Evolutionary conservation across 306 rosid genomes (phyloP).

Genomic region (Oxytropis ochrocephala): DNA sequence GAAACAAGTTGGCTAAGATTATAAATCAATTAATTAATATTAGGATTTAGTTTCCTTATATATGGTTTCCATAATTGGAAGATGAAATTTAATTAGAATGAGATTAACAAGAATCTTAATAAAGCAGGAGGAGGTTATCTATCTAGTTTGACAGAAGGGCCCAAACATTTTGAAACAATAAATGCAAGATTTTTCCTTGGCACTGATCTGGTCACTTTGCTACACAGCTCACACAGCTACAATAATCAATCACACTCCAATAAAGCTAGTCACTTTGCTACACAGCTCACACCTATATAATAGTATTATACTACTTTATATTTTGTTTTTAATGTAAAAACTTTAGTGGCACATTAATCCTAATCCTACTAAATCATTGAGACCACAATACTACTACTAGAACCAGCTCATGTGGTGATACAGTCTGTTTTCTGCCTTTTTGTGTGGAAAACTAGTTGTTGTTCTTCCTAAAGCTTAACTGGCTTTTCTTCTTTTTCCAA

Average conservation of each 20-base stretch:
- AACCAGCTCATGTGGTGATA: conserved; percentile 69
- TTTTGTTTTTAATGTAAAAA: conserved; percentile 21
- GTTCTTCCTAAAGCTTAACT: conserved; percentile 29
- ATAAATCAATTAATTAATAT: background rate
- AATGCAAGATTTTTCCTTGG: conserved; percentile 3
- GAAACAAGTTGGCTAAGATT: conserved; percentile 6
- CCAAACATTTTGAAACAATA: conserved; percentile 38
- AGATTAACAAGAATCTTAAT: conserved; percentile 14
- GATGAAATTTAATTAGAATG: conserved; percentile 4
- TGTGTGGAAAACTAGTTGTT: conserved; percentile 15
- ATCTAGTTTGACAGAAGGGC: conserved; percentile 12
- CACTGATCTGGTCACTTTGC: conserved; percentile 44
- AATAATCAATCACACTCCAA: conserved; percentile 23
- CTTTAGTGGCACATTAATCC: conserved; percentile 38
- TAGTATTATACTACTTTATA: background rate
- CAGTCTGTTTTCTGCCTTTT: conserved; percentile 44
- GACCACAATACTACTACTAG: conserved; percentile 37
- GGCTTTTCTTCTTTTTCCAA: conserved; percentile 26
- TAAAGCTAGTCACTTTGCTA: conserved; percentile 49
- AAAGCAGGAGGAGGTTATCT: conserved; percentile 4
- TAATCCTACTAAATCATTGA: conserved; percentile 54
- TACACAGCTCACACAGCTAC: too few relatives aligned
- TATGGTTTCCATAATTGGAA: background rate
- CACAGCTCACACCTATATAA: conserved; percentile 34
- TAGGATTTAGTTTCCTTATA: background rate